Conservation (phyloP, 768 basidiomycete species). For the Rubroboletus pulcherrimus region DNA sequence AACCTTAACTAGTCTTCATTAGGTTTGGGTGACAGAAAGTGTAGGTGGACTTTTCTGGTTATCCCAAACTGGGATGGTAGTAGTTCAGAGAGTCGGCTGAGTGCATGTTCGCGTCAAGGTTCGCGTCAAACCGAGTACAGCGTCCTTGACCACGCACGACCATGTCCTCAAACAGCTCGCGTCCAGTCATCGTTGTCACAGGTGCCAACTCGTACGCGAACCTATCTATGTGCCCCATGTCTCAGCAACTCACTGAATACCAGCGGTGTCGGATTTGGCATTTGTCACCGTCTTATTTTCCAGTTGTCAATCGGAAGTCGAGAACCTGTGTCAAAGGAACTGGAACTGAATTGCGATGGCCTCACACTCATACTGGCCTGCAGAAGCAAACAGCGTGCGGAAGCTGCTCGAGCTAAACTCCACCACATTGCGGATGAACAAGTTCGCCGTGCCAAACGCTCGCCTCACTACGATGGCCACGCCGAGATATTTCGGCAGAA, state of each 20-base stretch:
- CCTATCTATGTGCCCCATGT: not conserved
- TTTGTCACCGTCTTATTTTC: slow-evolving; percentile 71
- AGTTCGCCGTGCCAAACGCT: slow-evolving; percentile 36
- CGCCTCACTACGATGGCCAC: slow-evolving; percentile 45
- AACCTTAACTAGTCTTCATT: too few relatives aligned
- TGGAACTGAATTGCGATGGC: slow-evolving; percentile 41
- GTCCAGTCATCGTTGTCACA: slow-evolving; percentile 61
- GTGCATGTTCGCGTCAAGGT: too few relatives aligned
- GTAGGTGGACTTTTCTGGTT: too few relatives aligned
- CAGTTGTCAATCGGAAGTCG: slow-evolving; percentile 55
- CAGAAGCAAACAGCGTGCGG: slow-evolving; percentile 60
- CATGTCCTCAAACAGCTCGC: slow-evolving; percentile 27
- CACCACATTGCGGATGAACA: slow-evolving; percentile 51
- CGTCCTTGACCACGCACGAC: not conserved
- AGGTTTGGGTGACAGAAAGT: too few relatives aligned
- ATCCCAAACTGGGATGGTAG: too few relatives aligned
- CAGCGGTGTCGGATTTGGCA: slow-evolving; percentile 82
- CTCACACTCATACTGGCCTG: slow-evolving; percentile 81
- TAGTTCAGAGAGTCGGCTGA: too few relatives aligned
- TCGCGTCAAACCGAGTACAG: too few relatives aligned
- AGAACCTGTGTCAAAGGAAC: slow-evolving; percentile 19
- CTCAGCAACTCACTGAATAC: slow-evolving; percentile 32
- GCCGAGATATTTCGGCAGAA: slow-evolving; percentile 56
- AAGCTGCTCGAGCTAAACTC: slow-evolving; percentile 55
- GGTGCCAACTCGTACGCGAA: slow-evolving; percentile 61